Evolutionary conservation across 352 stramenopile genomes (phyloP).

Genomic region (Pythium graminicola): DNA sequence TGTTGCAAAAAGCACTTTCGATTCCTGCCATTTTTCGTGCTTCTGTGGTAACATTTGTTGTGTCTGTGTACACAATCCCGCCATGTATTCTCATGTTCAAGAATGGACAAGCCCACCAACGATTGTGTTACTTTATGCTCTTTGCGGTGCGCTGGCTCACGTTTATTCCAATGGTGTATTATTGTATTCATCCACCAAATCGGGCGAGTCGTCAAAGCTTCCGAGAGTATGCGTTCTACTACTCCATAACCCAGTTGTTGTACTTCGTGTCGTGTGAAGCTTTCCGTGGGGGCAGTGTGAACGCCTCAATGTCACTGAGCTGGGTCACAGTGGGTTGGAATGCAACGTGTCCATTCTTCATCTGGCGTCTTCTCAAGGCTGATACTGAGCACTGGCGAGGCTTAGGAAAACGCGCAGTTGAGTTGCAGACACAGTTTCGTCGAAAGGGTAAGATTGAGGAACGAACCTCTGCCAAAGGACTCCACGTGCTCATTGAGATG

Average conservation of each 20-base stretch:
- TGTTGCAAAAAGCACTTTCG: slow-evolving; percentile 56
- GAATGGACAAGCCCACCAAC: slow-evolving; percentile 11
- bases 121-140: slow-evolving; percentile 14
- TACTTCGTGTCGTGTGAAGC: slow-evolving; percentile 16
- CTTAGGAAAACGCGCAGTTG: slow-evolving; percentile 21
- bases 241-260: slow-evolving; percentile 12
- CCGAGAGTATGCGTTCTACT: slow-evolving; percentile 19
- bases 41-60: slow-evolving; percentile 29
- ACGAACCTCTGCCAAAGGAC: slow-evolving; percentile 35
- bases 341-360: slow-evolving; percentile 30
- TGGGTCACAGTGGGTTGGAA: slow-evolving; percentile 26
- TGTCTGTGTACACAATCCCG: slow-evolving; percentile 33
- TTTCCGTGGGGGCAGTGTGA: slow-evolving; percentile 16
- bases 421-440: slow-evolving; percentile 25
- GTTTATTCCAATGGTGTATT: slow-evolving; percentile 23
- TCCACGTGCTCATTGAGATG: slow-evolving; percentile 43
- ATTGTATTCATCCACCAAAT: slow-evolving; percentile 12
- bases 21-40: slow-evolving; percentile 33
- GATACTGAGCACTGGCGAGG: slow-evolving; percentile 31
- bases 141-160: slow-evolving; percentile 7
- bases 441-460: slow-evolving; percentile 29
- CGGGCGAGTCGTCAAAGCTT: slow-evolving; percentile 11
- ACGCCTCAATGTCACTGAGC: slow-evolving; percentile 18
- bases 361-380: slow-evolving; percentile 33
- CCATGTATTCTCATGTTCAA: slow-evolving; percentile 18